These are phyloP conservation scores for Boeremia lycopersici DNA, from an alignment of 2,329 filamentous ascomycete genomes.

Conservation along the genomic window DNA sequence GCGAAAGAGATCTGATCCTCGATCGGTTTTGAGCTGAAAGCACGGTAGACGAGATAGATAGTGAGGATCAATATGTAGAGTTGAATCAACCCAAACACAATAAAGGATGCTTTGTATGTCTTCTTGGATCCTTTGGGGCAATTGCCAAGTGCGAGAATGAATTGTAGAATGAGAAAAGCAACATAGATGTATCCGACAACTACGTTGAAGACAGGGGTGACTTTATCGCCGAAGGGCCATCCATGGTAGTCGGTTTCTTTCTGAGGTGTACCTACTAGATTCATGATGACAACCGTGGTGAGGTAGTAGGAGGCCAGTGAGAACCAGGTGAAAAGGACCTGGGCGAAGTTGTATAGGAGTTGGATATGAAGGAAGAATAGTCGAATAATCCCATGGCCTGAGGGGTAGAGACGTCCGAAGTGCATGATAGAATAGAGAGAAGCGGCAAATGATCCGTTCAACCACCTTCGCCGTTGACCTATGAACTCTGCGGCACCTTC, in stretches of 20 bases:
- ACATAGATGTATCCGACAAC: conserved; percentile 87
- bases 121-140: conserved; percentile 88
- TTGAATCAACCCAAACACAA: conserved; percentile 83
- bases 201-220: conserved; percentile 85
- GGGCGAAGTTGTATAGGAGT: conserved; percentile 87
- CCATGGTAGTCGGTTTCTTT: conserved; percentile 56
- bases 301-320: conserved; percentile 81
- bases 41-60: conserved; percentile 79
- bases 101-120: conserved; percentile 85
- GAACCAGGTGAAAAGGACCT: conserved; percentile 85
- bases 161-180: conserved; percentile 86
- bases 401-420: conserved; percentile 95
- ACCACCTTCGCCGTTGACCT: conserved; percentile 91
- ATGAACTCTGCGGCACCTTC: conserved; percentile 95
- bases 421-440: conserved; percentile 96
- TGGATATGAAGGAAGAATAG: conserved; percentile 98
- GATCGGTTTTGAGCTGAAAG: conserved; percentile 65
- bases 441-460: conserved; percentile 96
- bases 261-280: conserved; percentile 71
- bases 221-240: conserved; percentile 84
- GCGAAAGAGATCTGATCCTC: conserved; percentile 66
- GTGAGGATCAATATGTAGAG: conserved; percentile 84
- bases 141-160: conserved; percentile 91
- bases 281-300: conserved; percentile 93
- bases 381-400: conserved; percentile 89